These are phyloP conservation scores for Metschnikowia borealis DNA, from an alignment of 805 yeast genomes.

Conservation along the genomic window DNA sequence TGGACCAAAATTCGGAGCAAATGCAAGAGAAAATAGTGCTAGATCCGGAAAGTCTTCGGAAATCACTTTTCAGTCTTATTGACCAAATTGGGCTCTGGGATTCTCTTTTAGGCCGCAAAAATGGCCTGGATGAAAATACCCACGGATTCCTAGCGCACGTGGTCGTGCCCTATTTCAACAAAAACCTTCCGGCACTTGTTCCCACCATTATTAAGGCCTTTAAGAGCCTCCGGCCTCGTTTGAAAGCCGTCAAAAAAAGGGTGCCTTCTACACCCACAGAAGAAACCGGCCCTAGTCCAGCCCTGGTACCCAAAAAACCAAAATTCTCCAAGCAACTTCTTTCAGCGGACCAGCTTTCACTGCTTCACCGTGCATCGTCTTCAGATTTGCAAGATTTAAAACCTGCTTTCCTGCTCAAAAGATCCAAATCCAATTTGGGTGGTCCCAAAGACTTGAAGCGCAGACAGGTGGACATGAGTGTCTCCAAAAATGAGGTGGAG, in stretches of 20 bases:
- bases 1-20: too few relatives aligned
- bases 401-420: conserved; percentile 33
- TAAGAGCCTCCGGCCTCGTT: conserved; percentile 37
- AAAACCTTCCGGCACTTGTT: conserved; percentile 44
- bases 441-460: conserved; percentile 36
- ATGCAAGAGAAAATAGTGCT: too few relatives aligned
- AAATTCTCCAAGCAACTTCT: conserved; percentile 16
- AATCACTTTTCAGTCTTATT: conserved; percentile 39
- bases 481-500: conserved; percentile 5
- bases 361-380: conserved; percentile 19
- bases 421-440: conserved; percentile 36
- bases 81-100: conserved; percentile 57
- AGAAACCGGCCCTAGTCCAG: neutral
- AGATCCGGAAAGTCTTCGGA: conserved; percentile 12
- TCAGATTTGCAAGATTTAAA: conserved; percentile 21
- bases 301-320: conserved; percentile 6
- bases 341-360: conserved; percentile 9
- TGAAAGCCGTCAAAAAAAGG: conserved; percentile 23
- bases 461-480: conserved; percentile 39
- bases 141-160: conserved; percentile 50
- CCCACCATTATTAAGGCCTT: conserved; percentile 44
- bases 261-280: neutral
- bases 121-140: conserved; percentile 36
- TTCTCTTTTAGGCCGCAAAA: conserved; percentile 35
- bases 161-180: conserved; percentile 50